phyloP scores from a whole-genome alignment of 768 basidiomycete species.

The Saitozyma podzolica region DNA sequence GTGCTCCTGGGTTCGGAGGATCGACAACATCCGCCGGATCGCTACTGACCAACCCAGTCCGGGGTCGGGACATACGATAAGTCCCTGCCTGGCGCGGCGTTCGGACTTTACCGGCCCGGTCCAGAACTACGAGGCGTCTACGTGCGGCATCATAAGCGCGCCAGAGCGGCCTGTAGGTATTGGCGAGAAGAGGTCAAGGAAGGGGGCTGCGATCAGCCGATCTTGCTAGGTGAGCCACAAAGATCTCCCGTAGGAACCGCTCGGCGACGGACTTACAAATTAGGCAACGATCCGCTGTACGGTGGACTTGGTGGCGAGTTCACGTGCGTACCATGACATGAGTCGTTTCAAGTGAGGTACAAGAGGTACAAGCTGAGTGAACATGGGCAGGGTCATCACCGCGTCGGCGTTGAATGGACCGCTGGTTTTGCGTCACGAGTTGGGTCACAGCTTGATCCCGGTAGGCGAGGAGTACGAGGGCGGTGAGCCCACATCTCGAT shows the following conservation, averaged over 20 bases:
- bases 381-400: slow-evolving; percentile 41
- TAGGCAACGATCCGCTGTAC: slow-evolving; percentile 47
- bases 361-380: background rate
- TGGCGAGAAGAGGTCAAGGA: slow-evolving; percentile 22
- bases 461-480: slow-evolving; percentile 52
- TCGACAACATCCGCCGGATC: background rate
- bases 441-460: slow-evolving; percentile 48
- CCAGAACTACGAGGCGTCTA: slow-evolving; percentile 47
- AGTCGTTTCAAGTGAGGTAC: slow-evolving; percentile 6
- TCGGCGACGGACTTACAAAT: background rate
- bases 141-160: slow-evolving; percentile 33
- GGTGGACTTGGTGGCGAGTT: slow-evolving; percentile 52
- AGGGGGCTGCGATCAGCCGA: slow-evolving; percentile 49
- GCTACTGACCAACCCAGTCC: slow-evolving; percentile 23
- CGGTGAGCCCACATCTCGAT: slow-evolving; percentile 19
- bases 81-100: slow-evolving; percentile 25
- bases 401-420: slow-evolving; percentile 48
- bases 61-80: slow-evolving; percentile 43
- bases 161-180: slow-evolving; percentile 40
- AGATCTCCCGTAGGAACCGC: no score
- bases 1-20: background rate
- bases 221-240: slow-evolving; percentile 42
- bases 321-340: slow-evolving; percentile 31
- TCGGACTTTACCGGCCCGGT: slow-evolving; percentile 50
- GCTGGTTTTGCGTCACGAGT: slow-evolving; percentile 47